Conservation (phyloP, 2,329 filamentous ascomycete species). For the Cladosporium velox region DNA sequence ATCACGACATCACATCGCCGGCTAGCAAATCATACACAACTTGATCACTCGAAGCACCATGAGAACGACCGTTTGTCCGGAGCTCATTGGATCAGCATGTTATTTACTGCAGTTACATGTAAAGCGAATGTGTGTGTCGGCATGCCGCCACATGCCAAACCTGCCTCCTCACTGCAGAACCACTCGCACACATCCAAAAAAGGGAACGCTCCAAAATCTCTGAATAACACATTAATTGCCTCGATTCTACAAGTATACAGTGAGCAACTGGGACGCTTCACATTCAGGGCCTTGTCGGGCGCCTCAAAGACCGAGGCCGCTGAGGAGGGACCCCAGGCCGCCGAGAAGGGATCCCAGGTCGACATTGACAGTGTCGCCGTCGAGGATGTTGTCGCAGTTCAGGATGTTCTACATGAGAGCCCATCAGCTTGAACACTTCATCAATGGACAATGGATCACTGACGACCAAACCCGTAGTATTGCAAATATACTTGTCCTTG, state of each 20-base stretch:
- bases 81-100: not conserved
- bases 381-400: not conserved
- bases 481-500: not conserved
- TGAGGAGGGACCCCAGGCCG: not conserved
- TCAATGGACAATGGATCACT: not conserved
- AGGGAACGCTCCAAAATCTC: not conserved
- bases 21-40: not conserved
- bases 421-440: not conserved
- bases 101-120: not conserved
- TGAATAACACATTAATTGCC: not conserved
- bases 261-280: not conserved
- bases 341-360: not conserved
- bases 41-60: not conserved
- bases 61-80: not conserved
- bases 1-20: not conserved
- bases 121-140: not conserved
- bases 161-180: not conserved
- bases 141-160: not conserved
- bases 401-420: not conserved
- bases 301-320: not conserved
- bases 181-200: too few species aligned
- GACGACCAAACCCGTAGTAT: not conserved
- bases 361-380: not conserved
- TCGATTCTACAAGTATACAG: not conserved
- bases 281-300: not conserved